Evolutionary conservation across 345 rosid species (phyloP), one percentile per base, ranked within the genome.

Genomic region (Eutrema japonicum): DNA sequence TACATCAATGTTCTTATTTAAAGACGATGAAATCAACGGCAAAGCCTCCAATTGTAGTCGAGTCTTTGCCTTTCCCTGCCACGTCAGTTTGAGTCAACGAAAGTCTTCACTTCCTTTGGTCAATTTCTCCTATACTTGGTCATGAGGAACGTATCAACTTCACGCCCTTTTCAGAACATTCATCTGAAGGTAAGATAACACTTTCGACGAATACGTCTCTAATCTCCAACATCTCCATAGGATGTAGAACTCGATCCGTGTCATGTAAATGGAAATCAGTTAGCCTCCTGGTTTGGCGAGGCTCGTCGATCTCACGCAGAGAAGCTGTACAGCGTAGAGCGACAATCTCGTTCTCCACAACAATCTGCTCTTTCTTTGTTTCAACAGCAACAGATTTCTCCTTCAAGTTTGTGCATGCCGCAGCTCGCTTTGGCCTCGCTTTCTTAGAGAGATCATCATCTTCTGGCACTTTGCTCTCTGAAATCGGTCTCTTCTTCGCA

Each of bases 401-500:
- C 81, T 83, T 93, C 64, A 90, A 86, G 80, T 82, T 54, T 5
- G 78, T 66, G 66, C 92, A 85, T 6, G 98, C 97, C 4, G 96
- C 98, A 56, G 90, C 89, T 30, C 98, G 80, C 87, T 26, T 89
- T 0, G 93, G 94, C 67, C 87, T 83, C 22, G 41, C 7, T 81
- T 78, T 87, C 22, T 45, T 51, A 9, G 83, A 32, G 18, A 58
- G 59, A 9, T 75, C 64, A 3, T 49, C 52, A 6, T 76, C 69
- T 2, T 55, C 53, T 11, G 69, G 47, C 18, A 81, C 82, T 5
- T 38, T 49, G 55, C 29, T 72, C 56, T 78, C 80, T 4, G 81
- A 50, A 36, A 68, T 38, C 16, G 14, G 50, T 72, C 82, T 72
- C 79, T 85, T 82, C 78, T 74, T 81, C 18, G 29, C 62, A 2